These are phyloP conservation scores for Apiospora hydei DNA, from an alignment of 2,329 filamentous ascomycete species.

Conservation along the genomic window DNA sequence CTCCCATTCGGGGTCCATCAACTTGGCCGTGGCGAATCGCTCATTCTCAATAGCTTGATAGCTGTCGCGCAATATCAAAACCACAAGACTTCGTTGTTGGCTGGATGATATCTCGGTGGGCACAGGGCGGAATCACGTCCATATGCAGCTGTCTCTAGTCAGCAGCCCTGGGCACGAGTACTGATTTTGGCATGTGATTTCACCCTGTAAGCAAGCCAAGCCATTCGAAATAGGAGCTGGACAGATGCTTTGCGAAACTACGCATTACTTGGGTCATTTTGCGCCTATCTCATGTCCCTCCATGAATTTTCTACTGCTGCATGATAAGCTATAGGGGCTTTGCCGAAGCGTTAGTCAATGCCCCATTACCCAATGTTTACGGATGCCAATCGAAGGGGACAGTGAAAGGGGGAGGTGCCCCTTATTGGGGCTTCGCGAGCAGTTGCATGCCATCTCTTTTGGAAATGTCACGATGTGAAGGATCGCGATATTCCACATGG, in stretches of 20 bases:
- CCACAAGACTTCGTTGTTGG: not conserved
- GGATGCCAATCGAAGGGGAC: not conserved
- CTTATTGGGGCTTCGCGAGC: not conserved
- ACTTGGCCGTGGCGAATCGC: not conserved
- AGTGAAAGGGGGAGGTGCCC: not conserved
- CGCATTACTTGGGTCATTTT: not conserved
- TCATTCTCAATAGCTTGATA: not conserved
- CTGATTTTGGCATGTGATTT: not conserved
- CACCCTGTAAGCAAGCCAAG: not conserved
- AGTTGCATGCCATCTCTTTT: not conserved
- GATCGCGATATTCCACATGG: not conserved
- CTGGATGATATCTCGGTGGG: not conserved
- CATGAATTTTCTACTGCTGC: not conserved
- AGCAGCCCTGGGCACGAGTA: not conserved
- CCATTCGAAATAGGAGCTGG: not conserved
- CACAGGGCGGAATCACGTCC: not conserved
- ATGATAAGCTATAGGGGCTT: not conserved
- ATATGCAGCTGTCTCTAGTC: not conserved
- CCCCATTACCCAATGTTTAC: not conserved
- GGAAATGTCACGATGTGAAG: not conserved
- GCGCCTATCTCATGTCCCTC: not conserved
- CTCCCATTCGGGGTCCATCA: not conserved
- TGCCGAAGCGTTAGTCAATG: not conserved
- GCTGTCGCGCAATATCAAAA: not conserved
- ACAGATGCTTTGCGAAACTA: not conserved